Base-by-base conservation (phyloP, 2,329 filamentous ascomycete genomes). In the Colletotrichum sp. region DNA sequence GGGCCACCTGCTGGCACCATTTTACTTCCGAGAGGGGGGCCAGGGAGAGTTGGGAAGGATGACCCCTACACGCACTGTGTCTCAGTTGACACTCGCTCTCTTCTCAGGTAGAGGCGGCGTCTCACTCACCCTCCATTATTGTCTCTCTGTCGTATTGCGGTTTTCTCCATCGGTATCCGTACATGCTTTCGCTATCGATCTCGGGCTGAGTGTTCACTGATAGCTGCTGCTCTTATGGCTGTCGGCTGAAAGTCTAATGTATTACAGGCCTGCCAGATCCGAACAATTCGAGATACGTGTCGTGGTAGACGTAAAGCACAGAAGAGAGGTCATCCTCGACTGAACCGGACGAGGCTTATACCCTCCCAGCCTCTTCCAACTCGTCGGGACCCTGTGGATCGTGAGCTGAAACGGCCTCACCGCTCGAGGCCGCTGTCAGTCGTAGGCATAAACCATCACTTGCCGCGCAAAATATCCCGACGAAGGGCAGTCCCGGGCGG, bases 361-460 rank as follows among this genome's bases (percentile, higher is more conserved):
- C 26, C 57, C 57, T 32, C 57, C 57, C 59, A 63, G 32, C 26
- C 30, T 32, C 68, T 34, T 21, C 43, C 26, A 60, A 34, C 30
- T 43, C 21, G 13, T 48, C 26, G 43, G 67, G 18, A 48, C 67
- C n/a, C 16, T 59, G 59, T 24, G 67, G 43, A 59, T 59, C 34
- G n/a, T 15, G 48, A 43, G 39, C 64, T 69, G 74, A 75, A 73
- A 73, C 74, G 65, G 16, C 18, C 59, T 74, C 59, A 69, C 48
- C 64, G 52, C 24, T 12, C 64, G 21, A 68, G 34, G 64, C 64
- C 48, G 43, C 21, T 64, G 34, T 61, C 34, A 72, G n/a, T 21
- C 57, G 5, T 36, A 21, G 43, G 57, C 64, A 39, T 32, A 32
- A 34, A 24, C 24, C 34, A 21, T 36, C 24, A 32, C 2, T 21